Evolutionary conservation across 257 asterid species (phyloP).

Genomic region (Linderniella brevidens): DNA sequence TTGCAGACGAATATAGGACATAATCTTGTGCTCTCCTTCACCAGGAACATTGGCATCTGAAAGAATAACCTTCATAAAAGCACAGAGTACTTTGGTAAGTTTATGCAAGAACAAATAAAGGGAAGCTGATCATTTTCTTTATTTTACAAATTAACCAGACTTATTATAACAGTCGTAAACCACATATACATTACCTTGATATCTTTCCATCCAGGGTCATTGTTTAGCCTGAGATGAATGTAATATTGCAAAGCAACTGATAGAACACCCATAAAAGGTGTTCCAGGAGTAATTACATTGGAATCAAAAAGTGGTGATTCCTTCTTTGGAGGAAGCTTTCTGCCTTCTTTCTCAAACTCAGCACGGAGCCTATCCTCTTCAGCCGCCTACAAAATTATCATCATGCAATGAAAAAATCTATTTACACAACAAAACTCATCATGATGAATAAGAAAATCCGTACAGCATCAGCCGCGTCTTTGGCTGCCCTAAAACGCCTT

Average conservation of each 20-base stretch:
- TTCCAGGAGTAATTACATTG: conserved; percentile 67
- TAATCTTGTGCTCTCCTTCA: conserved; percentile 68
- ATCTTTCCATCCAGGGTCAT: conserved; percentile 44
- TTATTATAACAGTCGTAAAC: too few species aligned
- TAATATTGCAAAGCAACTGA: conserved; percentile 42
- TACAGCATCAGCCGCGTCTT: conserved; percentile 28
- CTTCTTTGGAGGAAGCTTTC: conserved; percentile 7
- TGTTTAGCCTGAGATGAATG: conserved; percentile 29
- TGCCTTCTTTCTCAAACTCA: conserved; percentile 7
- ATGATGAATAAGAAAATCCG: conserved; percentile 11
- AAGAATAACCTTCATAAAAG: conserved; percentile 37
- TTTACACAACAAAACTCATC: conserved; percentile 1
- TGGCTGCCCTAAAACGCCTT: conserved; percentile 45
- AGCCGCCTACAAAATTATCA: conserved; percentile 5
- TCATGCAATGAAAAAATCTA: neutral
- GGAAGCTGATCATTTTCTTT: conserved; percentile 3
- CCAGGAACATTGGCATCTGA: conserved; percentile 80
- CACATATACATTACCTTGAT: conserved; percentile 27
- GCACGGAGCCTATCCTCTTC: conserved; percentile 9
- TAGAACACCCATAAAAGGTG: conserved; percentile 44
- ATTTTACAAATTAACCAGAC: conserved; percentile 6
- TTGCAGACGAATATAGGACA: conserved; percentile 68
- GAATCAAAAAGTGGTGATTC: conserved; percentile 28
- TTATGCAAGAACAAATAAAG: too few species aligned
- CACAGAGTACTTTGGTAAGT: too few species aligned